Percentiles rank a stretch among this genome's conserved stretches.
phyloP scores from a whole-genome alignment of 1,284 basidiomycete genomes.

The Naganishia liquefaciens region DNA sequence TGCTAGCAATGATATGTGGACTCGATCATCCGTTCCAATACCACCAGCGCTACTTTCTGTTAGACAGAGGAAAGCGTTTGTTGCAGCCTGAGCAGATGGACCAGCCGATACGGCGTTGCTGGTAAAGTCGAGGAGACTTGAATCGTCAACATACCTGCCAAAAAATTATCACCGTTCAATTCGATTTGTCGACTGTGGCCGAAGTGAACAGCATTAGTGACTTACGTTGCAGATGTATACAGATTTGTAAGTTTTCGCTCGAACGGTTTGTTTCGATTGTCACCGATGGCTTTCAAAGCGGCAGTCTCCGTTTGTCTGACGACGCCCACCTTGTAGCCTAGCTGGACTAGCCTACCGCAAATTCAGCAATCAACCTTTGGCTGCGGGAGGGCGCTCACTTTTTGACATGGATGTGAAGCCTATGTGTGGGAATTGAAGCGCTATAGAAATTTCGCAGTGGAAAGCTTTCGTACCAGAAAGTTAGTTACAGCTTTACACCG shows the following conservation, averaged over 20 bases:
- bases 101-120: conserved; percentile 37
- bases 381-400: conserved; percentile 59
- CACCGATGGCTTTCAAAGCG: conserved; percentile 86
- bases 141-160: conserved; percentile 52
- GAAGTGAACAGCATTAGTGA: too few species aligned
- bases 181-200: background rate
- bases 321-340: conserved; percentile 87
- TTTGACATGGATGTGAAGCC: conserved; percentile 81
- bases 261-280: conserved; percentile 79
- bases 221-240: conserved; percentile 86
- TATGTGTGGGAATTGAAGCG: conserved; percentile 78
- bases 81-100: conserved; percentile 45
- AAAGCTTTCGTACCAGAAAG: conserved; percentile 53
- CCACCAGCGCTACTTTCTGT: conserved; percentile 65
- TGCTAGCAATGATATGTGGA: conserved; percentile 72
- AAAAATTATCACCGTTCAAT: conserved; percentile 38
- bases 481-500: background rate
- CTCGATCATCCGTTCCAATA: conserved; percentile 61
- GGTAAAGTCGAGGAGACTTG: conserved; percentile 39
- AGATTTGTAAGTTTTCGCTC: conserved; percentile 75
- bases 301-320: conserved; percentile 93
- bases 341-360: conserved; percentile 68
- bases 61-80: conserved; percentile 57
- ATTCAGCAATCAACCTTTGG: background rate
- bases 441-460: conserved; percentile 74